These are phyloP conservation scores for Stipa capillata DNA, from an alignment of 176 grass and related monocot genomes.

Conservation along the genomic window DNA sequence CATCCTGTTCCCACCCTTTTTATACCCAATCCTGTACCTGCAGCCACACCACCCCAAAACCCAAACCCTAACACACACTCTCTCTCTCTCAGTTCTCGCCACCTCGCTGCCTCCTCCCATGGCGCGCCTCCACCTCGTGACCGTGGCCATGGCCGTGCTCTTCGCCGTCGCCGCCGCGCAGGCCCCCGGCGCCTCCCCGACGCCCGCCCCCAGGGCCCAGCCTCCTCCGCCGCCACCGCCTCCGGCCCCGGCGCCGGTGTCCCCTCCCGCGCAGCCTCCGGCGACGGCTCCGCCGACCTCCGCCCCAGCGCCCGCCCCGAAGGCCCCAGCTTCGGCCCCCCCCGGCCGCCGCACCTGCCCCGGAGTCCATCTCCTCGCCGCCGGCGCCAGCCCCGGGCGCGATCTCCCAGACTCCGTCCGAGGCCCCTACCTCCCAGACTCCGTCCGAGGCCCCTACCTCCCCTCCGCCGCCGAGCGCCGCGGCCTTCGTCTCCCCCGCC, in stretches of 20 bases:
- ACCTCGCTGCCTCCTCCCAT: background rate
- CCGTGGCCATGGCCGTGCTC: constrained; percentile 18
- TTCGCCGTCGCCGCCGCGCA: constrained; percentile 5
- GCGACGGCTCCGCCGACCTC: background rate
- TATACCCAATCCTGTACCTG: background rate
- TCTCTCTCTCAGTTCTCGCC: background rate
- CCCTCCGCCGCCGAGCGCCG: background rate
- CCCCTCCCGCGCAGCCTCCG: too few relatives aligned
- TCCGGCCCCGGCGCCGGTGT: too few relatives aligned
- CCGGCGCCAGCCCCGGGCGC: constrained; percentile 3
- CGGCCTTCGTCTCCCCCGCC: background rate
- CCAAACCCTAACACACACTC: constrained; percentile 24
- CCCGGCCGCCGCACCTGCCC: background rate
- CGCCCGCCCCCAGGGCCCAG: constrained; percentile 14
- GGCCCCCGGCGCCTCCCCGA: constrained; percentile 15
- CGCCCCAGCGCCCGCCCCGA: background rate
- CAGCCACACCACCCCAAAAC: background rate
- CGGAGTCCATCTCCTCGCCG: background rate
- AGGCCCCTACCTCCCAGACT: background rate
- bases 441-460: too few relatives aligned
- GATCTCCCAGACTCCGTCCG: background rate
- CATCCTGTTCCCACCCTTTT: background rate
- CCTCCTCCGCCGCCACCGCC: too few relatives aligned
- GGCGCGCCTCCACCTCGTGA: constrained; percentile 22
- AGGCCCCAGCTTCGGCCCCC: background rate